phyloP scores from a whole-genome alignment of 305 asterid species.

The Petunia hybrid region DNA sequence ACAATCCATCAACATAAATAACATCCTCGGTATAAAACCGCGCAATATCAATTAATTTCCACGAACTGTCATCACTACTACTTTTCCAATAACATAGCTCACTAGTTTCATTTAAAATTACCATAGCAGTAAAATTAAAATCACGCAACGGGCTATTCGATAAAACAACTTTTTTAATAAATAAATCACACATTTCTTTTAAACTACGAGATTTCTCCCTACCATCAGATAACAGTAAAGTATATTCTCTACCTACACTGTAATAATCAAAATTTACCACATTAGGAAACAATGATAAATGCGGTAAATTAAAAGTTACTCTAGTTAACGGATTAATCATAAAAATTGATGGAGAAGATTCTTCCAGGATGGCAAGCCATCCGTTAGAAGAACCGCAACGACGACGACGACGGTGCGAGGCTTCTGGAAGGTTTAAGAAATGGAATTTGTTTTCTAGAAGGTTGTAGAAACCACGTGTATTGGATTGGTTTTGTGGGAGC shows the following conservation, averaged over 20 bases:
- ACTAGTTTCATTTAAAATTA: conserved; percentile 54
- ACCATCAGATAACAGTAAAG: conserved; percentile 47
- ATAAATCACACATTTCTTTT: conserved; percentile 72
- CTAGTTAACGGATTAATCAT: conserved; percentile 74
- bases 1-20: conserved; percentile 51
- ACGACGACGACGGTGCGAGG: conserved; percentile 57
- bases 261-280: conserved; percentile 57
- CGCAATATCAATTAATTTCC: conserved; percentile 61
- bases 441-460: conserved; percentile 48
- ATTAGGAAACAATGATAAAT: conserved; percentile 62
- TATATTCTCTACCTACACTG: conserved; percentile 66
- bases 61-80: conserved; percentile 50
- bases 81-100: conserved; percentile 65
- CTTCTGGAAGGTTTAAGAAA: conserved; percentile 66
- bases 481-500: conserved; percentile 61
- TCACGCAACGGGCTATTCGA: conserved; percentile 55
- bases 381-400: conserved; percentile 83
- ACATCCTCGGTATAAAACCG: conserved; percentile 68
- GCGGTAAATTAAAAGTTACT: conserved; percentile 61
- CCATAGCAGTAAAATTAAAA: conserved; percentile 56
- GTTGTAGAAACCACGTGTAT: conserved; percentile 59
- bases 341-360: conserved; percentile 64
- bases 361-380: conserved; percentile 71
- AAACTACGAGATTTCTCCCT: conserved; percentile 44
- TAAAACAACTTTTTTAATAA: conserved; percentile 65